Percentiles rank a stretch among this genome's conserved stretches.
Evolutionary conservation across 768 basidiomycete species (phyloP).

Genomic region (Gyrodon lividus): DNA sequence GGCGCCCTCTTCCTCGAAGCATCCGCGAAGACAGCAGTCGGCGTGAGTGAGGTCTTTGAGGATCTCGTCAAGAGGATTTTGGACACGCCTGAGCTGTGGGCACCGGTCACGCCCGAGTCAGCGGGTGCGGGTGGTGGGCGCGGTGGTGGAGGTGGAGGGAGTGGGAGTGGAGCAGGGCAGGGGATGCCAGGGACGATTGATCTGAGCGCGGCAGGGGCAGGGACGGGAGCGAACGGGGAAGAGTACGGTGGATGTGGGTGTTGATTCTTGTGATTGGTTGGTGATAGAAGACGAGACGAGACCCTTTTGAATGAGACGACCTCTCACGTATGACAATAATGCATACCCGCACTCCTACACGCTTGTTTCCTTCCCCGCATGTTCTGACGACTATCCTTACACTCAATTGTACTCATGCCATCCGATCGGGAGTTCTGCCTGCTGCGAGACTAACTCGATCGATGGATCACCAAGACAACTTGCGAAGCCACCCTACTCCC

Average conservation of each 20-base stretch:
- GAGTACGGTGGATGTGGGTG: slow-evolving; percentile 34
- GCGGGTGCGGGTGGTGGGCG: slow-evolving; percentile 1
- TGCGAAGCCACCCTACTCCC: no score
- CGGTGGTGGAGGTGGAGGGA: background rate
- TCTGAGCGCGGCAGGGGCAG: slow-evolving; percentile 14
- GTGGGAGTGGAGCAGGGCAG: slow-evolving; percentile 9
- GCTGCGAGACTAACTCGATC: no score
- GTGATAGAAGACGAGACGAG: no score
- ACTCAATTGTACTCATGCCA: no score
- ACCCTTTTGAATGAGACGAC: no score
- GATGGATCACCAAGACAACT: no score
- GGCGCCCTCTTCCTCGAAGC: slow-evolving; percentile 87
- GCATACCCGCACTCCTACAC: no score
- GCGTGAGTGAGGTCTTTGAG: slow-evolving; percentile 73
- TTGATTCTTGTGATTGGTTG: slow-evolving; percentile 9
- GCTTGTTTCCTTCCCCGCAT: no score
- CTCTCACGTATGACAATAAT: no score
- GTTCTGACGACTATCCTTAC: no score
- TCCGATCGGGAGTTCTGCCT: no score
- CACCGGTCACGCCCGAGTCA: slow-evolving; percentile 30
- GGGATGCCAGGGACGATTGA: slow-evolving; percentile 47
- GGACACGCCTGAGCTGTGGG: slow-evolving; percentile 83
- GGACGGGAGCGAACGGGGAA: slow-evolving; percentile 15
- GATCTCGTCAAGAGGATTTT: slow-evolving; percentile 82
- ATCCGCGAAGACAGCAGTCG: slow-evolving; percentile 86